Conservation (phyloP, 345 rosid species). For the Arabis alpina region DNA sequence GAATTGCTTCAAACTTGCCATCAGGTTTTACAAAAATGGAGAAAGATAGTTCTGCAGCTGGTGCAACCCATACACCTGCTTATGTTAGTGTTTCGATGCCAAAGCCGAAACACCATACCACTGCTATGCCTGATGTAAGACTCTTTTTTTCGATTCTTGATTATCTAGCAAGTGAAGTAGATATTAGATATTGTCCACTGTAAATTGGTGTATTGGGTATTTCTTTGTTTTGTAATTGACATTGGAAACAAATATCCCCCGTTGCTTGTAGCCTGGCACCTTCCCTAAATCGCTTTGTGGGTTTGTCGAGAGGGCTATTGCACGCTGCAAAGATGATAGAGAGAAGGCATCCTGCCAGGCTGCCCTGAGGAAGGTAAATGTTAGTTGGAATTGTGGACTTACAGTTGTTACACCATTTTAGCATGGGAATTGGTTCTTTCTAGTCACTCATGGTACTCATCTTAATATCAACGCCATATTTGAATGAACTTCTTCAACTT, state of each 20-base stretch:
- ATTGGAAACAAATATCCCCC: slow-evolving; percentile 18
- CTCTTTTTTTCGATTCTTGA: slow-evolving; percentile 29
- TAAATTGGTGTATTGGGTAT: slow-evolving; percentile 9
- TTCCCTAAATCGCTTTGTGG: slow-evolving; percentile 80
- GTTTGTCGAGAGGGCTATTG: slow-evolving; percentile 89
- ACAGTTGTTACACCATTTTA: slow-evolving; percentile 14
- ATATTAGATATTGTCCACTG: slow-evolving; percentile 15
- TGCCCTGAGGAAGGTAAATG: slow-evolving; percentile 71
- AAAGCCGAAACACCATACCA: slow-evolving; percentile 66
- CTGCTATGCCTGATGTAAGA: slow-evolving; percentile 75
- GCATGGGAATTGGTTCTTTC: slow-evolving; percentile 20
- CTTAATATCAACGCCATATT: slow-evolving; percentile 10
- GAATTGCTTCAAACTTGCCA: slow-evolving; percentile 91
- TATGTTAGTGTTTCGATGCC: slow-evolving; percentile 77
- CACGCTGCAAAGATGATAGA: slow-evolving; percentile 78
- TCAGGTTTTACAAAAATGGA: slow-evolving; percentile 68
- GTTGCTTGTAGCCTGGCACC: slow-evolving; percentile 62
- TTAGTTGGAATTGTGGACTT: slow-evolving; percentile 18
- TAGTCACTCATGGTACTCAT: slow-evolving; percentile 13
- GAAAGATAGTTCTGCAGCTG: slow-evolving; percentile 56
- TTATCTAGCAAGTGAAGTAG: slow-evolving; percentile 33
- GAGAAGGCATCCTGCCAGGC: slow-evolving; percentile 71
- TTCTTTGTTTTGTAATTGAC: slow-evolving; percentile 11
- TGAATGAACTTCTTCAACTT: slow-evolving; percentile 22
- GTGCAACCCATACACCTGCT: slow-evolving; percentile 70